Percentiles rank a stretch among this genome's conserved stretches.
phyloP scores from a whole-genome alignment of 805 yeast genomes.

The Zygosaccharomyces siamensis region DNA sequence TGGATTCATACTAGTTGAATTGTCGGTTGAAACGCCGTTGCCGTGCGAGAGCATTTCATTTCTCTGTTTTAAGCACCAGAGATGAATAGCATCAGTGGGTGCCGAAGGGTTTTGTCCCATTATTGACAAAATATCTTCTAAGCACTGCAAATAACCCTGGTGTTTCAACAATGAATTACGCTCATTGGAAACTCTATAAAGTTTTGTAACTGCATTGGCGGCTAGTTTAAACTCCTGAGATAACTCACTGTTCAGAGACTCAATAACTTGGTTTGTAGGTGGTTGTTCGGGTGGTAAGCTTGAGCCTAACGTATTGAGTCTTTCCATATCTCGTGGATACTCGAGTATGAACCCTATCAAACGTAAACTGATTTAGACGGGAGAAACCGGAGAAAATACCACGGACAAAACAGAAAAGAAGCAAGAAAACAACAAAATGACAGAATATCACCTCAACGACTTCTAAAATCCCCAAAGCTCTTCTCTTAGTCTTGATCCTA shows the following conservation, averaged over 20 bases:
- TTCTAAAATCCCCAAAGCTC: not conserved
- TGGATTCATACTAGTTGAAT: not conserved
- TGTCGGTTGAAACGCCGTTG: not conserved
- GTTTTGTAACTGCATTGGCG: constrained; percentile 65
- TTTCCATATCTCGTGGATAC: constrained; percentile 20
- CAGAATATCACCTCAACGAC: not conserved
- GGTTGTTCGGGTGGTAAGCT: constrained; percentile 33
- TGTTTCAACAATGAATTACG: constrained; percentile 46
- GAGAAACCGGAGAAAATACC: not conserved
- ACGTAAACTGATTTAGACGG: not conserved
- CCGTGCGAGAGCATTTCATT: constrained; percentile 16
- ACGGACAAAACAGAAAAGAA: not conserved
- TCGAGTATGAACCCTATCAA: not conserved
- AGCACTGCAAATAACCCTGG: constrained; percentile 58
- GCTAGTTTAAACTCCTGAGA: constrained; percentile 64
- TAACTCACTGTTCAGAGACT: constrained; percentile 45
- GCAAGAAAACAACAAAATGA: not conserved
- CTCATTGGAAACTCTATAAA: constrained; percentile 57
- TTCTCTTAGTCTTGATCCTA: not conserved
- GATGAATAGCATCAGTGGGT: constrained; percentile 19
- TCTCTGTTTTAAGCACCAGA: constrained; percentile 27
- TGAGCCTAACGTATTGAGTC: constrained; percentile 20
- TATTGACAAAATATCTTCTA: constrained; percentile 49
- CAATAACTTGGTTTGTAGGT: constrained; percentile 28
- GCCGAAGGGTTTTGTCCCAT: constrained; percentile 22